These are phyloP conservation scores for Colletotrichum tanaceti DNA, from an alignment of 2,329 filamentous ascomycete species.

Conservation along the genomic window DNA sequence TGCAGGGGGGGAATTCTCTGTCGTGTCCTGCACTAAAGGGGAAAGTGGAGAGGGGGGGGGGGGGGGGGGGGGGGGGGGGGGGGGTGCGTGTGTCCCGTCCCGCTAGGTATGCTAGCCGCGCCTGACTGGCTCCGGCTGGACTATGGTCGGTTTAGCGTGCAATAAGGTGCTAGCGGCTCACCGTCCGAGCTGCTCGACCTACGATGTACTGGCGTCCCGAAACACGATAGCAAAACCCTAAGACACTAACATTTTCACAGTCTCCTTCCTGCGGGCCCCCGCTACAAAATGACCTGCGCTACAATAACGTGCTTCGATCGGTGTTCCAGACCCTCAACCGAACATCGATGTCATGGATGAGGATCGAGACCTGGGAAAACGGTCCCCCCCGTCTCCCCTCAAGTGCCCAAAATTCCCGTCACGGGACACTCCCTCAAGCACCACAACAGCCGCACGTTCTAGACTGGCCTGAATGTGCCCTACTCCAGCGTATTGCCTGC, in stretches of 20 bases:
- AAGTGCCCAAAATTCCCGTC: slow-evolving; percentile 25
- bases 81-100: slow-evolving; percentile 23
- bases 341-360: slow-evolving; percentile 33
- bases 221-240: not conserved
- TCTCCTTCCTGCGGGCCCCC: not conserved
- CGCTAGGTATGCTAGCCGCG: slow-evolving; percentile 18
- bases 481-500: slow-evolving; percentile 30
- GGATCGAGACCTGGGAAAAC: slow-evolving; percentile 27
- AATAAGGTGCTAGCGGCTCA: slow-evolving; percentile 23
- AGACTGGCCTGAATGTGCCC: slow-evolving; percentile 30
- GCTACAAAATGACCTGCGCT: not conserved
- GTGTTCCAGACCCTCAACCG: slow-evolving; percentile 25
- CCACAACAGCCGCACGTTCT: slow-evolving; percentile 38
- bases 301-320: slow-evolving; percentile 24
- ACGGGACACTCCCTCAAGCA: slow-evolving; percentile 23
- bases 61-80: slow-evolving; percentile 18
- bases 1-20: slow-evolving; percentile 10
- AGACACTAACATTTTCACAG: slow-evolving; percentile 7
- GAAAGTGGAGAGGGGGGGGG: slow-evolving; percentile 18
- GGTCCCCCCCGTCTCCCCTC: not conserved
- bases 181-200: slow-evolving; percentile 12
- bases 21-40: slow-evolving; percentile 17
- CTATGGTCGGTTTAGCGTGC: slow-evolving; percentile 17
- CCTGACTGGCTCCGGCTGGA: not conserved
- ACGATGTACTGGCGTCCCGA: slow-evolving; percentile 1